These are phyloP conservation scores for Aspergillus ustus DNA, from an alignment of 2,329 filamentous ascomycete genomes.

Conservation along the genomic window DNA sequence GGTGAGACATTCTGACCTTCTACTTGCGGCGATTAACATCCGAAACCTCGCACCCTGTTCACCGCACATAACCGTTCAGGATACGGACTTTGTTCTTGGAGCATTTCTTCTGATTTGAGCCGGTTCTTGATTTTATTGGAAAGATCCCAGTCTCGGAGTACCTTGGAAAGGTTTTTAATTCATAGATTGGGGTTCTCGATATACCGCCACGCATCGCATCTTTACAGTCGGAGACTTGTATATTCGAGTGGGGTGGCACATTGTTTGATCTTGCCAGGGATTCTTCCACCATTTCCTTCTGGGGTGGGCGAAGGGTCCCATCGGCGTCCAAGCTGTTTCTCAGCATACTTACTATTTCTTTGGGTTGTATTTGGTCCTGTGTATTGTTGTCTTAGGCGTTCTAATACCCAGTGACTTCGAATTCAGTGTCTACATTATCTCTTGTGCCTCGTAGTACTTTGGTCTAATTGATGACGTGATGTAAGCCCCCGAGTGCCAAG, in stretches of 20 bases:
- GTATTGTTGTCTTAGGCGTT: constrained; percentile 35
- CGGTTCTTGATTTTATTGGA: constrained; percentile 15
- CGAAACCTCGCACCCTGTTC: constrained; percentile 26
- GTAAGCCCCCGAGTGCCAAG: neutral
- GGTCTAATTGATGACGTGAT: neutral
- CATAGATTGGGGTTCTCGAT: constrained; percentile 23
- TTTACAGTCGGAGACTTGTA: constrained; percentile 17
- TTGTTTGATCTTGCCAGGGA: constrained; percentile 23
- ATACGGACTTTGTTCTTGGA: constrained; percentile 17
- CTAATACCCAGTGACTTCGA: constrained; percentile 40
- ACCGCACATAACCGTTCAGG: constrained; percentile 20
- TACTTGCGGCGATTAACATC: constrained; percentile 12
- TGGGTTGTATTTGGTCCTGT: constrained; percentile 28
- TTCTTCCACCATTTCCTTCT: neutral
- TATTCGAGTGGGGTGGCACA: constrained; percentile 20
- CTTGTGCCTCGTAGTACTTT: neutral
- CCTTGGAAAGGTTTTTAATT: constrained; percentile 22
- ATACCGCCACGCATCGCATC: constrained; percentile 6
- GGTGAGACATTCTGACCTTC: constrained; percentile 60
- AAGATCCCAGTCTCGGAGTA: constrained; percentile 13
- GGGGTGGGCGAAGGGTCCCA: constrained; percentile 6
- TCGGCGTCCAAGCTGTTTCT: constrained; percentile 45
- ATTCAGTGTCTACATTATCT: constrained; percentile 6
- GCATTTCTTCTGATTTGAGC: constrained; percentile 12
- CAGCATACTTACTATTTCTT: constrained; percentile 33